These are phyloP conservation scores for Prunus davidiana DNA, from an alignment of 306 rosid species.

Conservation along the genomic window DNA sequence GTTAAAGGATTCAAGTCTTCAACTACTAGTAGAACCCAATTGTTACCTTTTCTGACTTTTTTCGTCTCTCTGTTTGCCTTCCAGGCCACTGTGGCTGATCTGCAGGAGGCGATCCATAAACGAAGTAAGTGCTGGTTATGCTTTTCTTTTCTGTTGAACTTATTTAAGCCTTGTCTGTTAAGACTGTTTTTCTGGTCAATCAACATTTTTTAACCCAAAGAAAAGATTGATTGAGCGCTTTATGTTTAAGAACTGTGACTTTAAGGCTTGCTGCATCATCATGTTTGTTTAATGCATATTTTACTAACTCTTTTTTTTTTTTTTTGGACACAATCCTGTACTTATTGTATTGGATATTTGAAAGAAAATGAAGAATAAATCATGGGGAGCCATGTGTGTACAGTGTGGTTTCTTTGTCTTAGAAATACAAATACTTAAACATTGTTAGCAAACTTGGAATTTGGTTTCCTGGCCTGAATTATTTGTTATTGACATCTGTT, in stretches of 20 bases:
- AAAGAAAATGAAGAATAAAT: background rate
- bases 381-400: background rate
- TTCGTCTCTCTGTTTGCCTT: conserved; percentile 18
- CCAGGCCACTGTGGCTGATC: conserved; percentile 93
- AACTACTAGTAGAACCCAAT: background rate
- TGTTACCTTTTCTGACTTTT: conserved; percentile 17
- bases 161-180: background rate
- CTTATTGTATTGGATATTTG: background rate
- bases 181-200: background rate
- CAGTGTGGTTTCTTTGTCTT: background rate
- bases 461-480: background rate
- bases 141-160: conserved; percentile 6
- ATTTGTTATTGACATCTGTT: background rate
- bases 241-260: background rate
- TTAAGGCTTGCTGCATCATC: background rate
- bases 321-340: background rate
- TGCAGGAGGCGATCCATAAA: conserved; percentile 77
- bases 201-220: background rate
- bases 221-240: background rate
- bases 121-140: conserved; percentile 57
- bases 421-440: background rate
- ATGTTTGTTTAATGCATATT: background rate
- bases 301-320: background rate
- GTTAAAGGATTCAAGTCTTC: background rate
- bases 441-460: background rate